Evolutionary conservation across 2,329 filamentous ascomycete genomes (phyloP).

Genomic region (Trichoderma guizhouense): DNA sequence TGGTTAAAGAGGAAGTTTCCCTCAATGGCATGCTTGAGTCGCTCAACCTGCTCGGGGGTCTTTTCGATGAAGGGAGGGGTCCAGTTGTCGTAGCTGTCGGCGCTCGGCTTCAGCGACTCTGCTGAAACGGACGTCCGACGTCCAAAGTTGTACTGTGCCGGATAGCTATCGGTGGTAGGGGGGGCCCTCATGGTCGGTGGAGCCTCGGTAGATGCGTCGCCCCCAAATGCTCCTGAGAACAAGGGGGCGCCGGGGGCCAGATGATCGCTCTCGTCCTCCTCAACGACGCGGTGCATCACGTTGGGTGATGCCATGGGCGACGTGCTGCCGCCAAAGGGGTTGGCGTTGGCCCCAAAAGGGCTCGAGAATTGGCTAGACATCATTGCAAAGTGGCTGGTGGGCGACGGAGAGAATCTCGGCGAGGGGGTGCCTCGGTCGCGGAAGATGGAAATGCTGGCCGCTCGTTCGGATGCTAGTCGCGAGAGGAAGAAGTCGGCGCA

Average conservation of each 20-base stretch:
- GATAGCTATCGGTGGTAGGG: constrained; percentile 67
- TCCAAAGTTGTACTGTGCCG: constrained; percentile 88
- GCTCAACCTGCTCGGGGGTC: constrained; percentile 71
- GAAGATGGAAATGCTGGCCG: constrained; percentile 24
- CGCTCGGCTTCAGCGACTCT: constrained; percentile 88
- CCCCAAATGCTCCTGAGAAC: constrained; percentile 54
- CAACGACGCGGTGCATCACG: constrained; percentile 58
- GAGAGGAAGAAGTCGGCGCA: constrained; percentile 66
- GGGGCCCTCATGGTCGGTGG: constrained; percentile 47
- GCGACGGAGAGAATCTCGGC: constrained; percentile 8
- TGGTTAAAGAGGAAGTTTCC: constrained; percentile 93
- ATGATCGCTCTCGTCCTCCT: constrained; percentile 74
- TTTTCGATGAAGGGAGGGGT: constrained; percentile 82
- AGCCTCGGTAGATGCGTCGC: constrained; percentile 45
- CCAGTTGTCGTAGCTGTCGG: constrained; percentile 84
- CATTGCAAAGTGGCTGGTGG: constrained; percentile 23
- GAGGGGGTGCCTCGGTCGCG: constrained; percentile 12
- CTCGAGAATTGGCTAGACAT: constrained; percentile 81
- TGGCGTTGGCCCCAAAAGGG: constrained; percentile 62
- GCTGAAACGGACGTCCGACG: constrained; percentile 95
- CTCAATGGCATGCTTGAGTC: constrained; percentile 77
- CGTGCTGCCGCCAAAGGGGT: constrained; percentile 67
- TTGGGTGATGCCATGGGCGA: constrained; percentile 36
- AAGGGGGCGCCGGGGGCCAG: constrained; percentile 55
- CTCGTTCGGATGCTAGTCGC: constrained; percentile 63